Base-by-base conservation (phyloP, 257 asterid species). In the Cinchona pubescens region DNA sequence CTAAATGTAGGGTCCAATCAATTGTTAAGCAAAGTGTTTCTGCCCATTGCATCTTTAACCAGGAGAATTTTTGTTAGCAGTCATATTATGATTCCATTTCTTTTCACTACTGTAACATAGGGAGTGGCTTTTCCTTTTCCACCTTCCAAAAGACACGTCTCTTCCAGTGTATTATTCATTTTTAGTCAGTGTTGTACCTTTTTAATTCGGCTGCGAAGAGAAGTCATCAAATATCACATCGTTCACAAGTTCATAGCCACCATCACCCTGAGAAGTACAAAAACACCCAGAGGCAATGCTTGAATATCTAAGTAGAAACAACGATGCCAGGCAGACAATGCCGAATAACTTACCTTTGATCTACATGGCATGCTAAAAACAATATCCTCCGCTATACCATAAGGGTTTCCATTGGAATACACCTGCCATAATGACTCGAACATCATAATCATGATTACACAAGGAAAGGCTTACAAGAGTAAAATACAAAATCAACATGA, bases 291-390 rank as follows among this genome's bases (percentile, higher is more conserved):
- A 46, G 45, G n/a, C 3, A 10, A 58, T 45, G 29, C 60, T 59
- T 48, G 42, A 29, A 51, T 72, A 62, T 38, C 46, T 8, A 43
- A 10, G 68, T 59, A 21, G 68, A 71, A 61, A 18, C 14, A 16
- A 60, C 19, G 75, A n/a, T 58, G 43, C 64, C 7, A 73, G 13
- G 15, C 1, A 25, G 70, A 46, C 37, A 43, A 9, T 40, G 35
- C 72, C 2, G 30, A 71, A 42, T 34, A 11, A 69, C 89, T 83
- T 83, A 89, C 98, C 32, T 88, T 92, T 42, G 99, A 94, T 78
- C 91, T 85, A 89, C 99, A 94, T 15, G 99, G 99, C 99, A 94
- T 89, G 78, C 97, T 94, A 88, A 94, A 92, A 78, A 94, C 97
- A 32, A 94, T 92, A 72, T 76, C 96, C 30, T 94, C 94, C 55